These are phyloP conservation scores for Russula sp. DNA, from an alignment of 768 basidiomycete genomes.

Conservation along the genomic window DNA sequence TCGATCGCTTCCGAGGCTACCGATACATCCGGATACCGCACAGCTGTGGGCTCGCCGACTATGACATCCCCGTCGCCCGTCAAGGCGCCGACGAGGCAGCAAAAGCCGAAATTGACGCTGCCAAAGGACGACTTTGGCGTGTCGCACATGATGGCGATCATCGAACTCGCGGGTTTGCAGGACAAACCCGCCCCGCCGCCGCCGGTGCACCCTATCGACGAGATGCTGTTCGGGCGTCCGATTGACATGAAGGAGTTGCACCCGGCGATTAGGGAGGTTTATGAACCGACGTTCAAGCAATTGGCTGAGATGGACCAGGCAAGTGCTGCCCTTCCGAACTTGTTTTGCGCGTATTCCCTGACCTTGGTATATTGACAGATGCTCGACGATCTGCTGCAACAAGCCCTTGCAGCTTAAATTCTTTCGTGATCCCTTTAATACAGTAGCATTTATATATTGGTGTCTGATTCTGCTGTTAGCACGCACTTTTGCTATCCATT, in stretches of 20 bases:
- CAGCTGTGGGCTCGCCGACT: conserved; percentile 21
- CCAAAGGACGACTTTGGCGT: conserved; percentile 86
- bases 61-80: conserved; percentile 12
- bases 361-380: conserved; percentile 19
- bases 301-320: conserved; percentile 81
- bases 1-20: conserved; percentile 19
- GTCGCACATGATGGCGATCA: conserved; percentile 79
- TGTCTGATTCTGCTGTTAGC: not conserved
- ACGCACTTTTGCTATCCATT: conserved; percentile 12
- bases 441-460: conserved; percentile 9
- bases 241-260: conserved; percentile 60
- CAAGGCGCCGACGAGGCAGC: conserved; percentile 33
- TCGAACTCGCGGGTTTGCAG: conserved; percentile 52
- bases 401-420: conserved; percentile 11
- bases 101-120: conserved; percentile 42
- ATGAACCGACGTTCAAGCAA: conserved; percentile 61
- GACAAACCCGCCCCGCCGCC: conserved; percentile 34
- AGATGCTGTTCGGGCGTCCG: conserved; percentile 62
- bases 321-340: conserved; percentile 14
- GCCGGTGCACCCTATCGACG: conserved; percentile 59
- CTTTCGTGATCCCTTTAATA: not conserved
- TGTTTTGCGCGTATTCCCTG: not conserved
- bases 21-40: conserved; percentile 24
- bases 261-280: conserved; percentile 66
- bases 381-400: conserved; percentile 27